phyloP scores from a whole-genome alignment of 1,284 basidiomycete species.

The Ganoderma multipileum region DNA sequence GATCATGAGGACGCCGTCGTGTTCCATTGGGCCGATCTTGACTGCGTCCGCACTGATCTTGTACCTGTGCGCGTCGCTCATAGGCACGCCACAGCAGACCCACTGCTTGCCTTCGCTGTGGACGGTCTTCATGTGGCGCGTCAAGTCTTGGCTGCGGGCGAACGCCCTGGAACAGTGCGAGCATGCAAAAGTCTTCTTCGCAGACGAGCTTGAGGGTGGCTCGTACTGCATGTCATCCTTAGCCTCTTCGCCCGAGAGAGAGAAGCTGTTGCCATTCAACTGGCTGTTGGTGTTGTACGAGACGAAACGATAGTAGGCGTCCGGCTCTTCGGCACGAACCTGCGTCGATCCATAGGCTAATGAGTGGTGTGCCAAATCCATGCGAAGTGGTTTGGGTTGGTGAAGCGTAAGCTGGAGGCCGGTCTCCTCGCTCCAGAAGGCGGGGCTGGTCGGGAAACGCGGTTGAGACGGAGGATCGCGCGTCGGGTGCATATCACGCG shows the following conservation, averaged over 20 bases:
- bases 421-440: neutral
- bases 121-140: neutral
- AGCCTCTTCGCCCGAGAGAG: no score
- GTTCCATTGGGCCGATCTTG: neutral
- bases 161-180: neutral
- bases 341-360: neutral
- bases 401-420: neutral
- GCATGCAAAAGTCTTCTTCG: neutral
- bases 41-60: neutral
- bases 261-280: neutral
- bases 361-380: no score
- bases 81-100: slow-evolving; percentile 49
- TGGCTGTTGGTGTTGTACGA: neutral
- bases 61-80: slow-evolving; percentile 40
- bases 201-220: neutral
- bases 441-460: neutral
- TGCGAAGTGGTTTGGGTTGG: neutral
- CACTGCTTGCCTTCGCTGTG: slow-evolving; percentile 21
- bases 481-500: neutral
- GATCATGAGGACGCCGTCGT: neutral
- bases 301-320: neutral
- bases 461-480: neutral
- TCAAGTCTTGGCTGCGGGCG: neutral
- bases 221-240: neutral
- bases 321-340: neutral